These are phyloP conservation scores for Porphyra umbilicalis DNA, from an alignment of 31 red algal species.

Conservation along the genomic window DNA sequence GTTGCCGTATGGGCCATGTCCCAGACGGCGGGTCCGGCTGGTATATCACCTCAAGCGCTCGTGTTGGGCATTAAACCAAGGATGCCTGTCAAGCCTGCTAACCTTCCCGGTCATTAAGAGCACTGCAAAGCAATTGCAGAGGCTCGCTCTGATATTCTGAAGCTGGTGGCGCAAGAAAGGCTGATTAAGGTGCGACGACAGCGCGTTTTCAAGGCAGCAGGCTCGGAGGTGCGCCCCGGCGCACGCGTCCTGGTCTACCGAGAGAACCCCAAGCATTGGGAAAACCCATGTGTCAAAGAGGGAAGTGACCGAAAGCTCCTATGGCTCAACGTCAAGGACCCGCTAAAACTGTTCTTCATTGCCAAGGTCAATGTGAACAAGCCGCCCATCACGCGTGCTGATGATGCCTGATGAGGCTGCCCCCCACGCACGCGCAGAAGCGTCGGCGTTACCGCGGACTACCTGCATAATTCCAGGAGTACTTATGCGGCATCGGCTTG, in stretches of 20 bases:
- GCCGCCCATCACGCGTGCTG: constrained; percentile 2
- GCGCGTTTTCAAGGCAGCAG: too few relatives aligned
- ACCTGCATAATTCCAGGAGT: too few relatives aligned
- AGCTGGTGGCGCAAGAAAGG: neutral
- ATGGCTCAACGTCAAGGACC: neutral
- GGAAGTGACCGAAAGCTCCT: neutral
- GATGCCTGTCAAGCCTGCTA: neutral
- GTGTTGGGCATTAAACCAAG: constrained; percentile 26
- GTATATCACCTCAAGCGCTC: constrained; percentile 22
- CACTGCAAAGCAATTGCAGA: neutral
- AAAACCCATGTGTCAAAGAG: too few relatives aligned
- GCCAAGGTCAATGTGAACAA: constrained; percentile 1
- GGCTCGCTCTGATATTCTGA: neutral
- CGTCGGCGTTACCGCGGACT: too few relatives aligned
- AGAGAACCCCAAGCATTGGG: constrained; percentile 9
- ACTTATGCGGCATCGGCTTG: too few relatives aligned
- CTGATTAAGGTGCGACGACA: neutral
- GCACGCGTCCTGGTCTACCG: too few relatives aligned
- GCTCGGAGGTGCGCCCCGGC: too few relatives aligned
- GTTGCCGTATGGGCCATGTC: too few relatives aligned
- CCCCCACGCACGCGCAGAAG: too few relatives aligned
- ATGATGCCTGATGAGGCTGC: too few relatives aligned
- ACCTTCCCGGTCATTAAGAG: neutral
- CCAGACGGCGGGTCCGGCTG: too few relatives aligned
- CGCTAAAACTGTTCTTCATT: neutral